Conservation (phyloP, 768 basidiomycete genomes). For the Agaricus sinodeliciosus region DNA sequence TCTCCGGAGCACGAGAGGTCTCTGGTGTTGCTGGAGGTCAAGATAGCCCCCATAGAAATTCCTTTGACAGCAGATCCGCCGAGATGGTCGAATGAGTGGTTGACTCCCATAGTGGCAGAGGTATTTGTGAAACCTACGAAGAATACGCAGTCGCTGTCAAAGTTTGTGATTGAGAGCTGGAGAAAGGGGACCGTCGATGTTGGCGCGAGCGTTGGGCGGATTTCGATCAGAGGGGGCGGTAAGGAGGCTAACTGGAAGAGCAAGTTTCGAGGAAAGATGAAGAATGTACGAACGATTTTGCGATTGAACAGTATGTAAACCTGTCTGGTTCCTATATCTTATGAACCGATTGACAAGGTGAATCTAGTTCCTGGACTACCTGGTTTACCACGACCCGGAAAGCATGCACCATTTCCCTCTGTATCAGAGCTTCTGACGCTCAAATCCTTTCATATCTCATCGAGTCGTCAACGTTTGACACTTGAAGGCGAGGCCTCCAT, state of each 20-base stretch:
- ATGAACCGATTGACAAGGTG: constrained; percentile 5
- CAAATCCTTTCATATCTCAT: constrained; percentile 40
- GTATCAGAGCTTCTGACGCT: constrained; percentile 56
- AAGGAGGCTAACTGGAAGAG: constrained; percentile 42
- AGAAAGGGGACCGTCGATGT: constrained; percentile 40
- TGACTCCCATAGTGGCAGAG: constrained; percentile 45
- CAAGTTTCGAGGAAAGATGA: constrained; percentile 30
- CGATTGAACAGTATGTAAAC: constrained; percentile 45
- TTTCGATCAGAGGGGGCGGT: constrained; percentile 46
- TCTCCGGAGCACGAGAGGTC: constrained; percentile 34
- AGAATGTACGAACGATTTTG: constrained; percentile 39
- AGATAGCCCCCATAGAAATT: constrained; percentile 43
- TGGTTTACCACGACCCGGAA: constrained; percentile 57
- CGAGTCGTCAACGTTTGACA: constrained; percentile 26
- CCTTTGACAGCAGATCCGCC: constrained; percentile 50
- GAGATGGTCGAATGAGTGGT: constrained; percentile 42
- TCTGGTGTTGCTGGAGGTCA: constrained; percentile 39
- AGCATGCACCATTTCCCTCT: constrained; percentile 42
- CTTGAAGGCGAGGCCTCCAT: constrained; percentile 50
- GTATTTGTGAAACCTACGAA: constrained; percentile 48
- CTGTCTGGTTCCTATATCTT: background rate
- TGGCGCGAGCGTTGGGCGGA: constrained; percentile 33
- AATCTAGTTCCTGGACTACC: constrained; percentile 55
- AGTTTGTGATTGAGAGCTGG: constrained; percentile 59
- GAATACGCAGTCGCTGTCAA: constrained; percentile 38